A percentile compares a stretch with the other conserved stretches of the same genome.
Evolutionary conservation across 176 grass and related monocot genomes (phyloP).

Genomic region (Juncus inflexus): DNA sequence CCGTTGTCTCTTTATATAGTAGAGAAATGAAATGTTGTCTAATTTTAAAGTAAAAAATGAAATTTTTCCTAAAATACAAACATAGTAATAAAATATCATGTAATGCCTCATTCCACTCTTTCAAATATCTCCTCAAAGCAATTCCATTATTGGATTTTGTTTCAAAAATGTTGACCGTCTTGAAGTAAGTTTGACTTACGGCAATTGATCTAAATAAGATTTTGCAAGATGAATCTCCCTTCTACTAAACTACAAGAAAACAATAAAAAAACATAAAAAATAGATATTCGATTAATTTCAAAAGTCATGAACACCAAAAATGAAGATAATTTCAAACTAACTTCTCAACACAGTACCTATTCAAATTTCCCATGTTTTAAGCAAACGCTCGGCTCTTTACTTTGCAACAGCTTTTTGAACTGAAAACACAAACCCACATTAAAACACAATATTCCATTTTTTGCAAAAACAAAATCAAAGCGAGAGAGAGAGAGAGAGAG

Average conservation of each 20-base stretch:
- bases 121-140: too few species aligned
- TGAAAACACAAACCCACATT: conserved; percentile 23
- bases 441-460: background rate
- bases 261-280: background rate
- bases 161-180: too few species aligned
- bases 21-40: too few species aligned
- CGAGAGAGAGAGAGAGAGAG: background rate
- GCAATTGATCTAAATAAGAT: background rate
- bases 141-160: too few species aligned
- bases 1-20: too few species aligned
- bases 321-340: too few species aligned
- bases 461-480: background rate
- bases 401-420: conserved; percentile 69
- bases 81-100: too few species aligned
- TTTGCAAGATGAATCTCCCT: background rate
- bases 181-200: too few species aligned
- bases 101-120: too few species aligned
- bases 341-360: conserved; percentile 18
- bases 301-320: too few species aligned
- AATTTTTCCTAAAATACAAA: too few species aligned
- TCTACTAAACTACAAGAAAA: conserved; percentile 1
- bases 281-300: background rate
- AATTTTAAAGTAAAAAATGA: too few species aligned
- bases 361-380: conserved; percentile 53
- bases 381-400: conserved; percentile 45